Evolutionary conservation across 495 filamentous ascomycete genomes (phyloP).

Genomic region (Astrothelium macrocarpum): DNA sequence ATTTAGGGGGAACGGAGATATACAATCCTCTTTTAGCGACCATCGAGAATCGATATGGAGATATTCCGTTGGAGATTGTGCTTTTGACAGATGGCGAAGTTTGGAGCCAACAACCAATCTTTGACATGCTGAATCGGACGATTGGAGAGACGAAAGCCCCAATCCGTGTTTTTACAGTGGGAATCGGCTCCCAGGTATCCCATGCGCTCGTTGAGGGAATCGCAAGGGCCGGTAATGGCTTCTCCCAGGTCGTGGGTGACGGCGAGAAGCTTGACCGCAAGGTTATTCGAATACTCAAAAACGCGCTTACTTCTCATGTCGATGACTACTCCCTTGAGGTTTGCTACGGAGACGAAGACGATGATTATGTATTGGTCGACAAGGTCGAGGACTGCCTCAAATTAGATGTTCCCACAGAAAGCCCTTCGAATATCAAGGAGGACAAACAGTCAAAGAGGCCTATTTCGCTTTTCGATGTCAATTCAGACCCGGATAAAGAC

Average conservation of each 20-base stretch:
- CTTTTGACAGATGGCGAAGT: constrained; percentile 65
- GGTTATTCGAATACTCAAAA: constrained; percentile 63
- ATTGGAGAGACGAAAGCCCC: constrained; percentile 38
- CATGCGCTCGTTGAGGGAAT: constrained; percentile 59
- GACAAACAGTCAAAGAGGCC: constrained; percentile 27
- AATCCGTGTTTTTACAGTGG: constrained; percentile 56
- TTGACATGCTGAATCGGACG: constrained; percentile 44
- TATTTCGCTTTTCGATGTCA: constrained; percentile 49
- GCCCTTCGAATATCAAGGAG: background rate
- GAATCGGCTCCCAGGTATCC: constrained; percentile 52
- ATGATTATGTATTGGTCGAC: constrained; percentile 50
- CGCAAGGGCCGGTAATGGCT: constrained; percentile 56
- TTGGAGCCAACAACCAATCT: constrained; percentile 47
- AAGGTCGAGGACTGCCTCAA: constrained; percentile 39
- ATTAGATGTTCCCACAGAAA: constrained; percentile 11
- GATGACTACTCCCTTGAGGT: constrained; percentile 51
- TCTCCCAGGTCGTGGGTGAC: constrained; percentile 49
- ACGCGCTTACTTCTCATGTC: constrained; percentile 51
- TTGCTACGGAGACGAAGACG: constrained; percentile 41
- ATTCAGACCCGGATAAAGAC: constrained; percentile 31
- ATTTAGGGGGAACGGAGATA: constrained; percentile 65
- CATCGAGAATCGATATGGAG: constrained; percentile 40
- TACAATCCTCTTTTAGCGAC: constrained; percentile 42
- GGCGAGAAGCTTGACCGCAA: constrained; percentile 53
- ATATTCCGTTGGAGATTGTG: constrained; percentile 53